phyloP scores from a whole-genome alignment of 352 stramenopile genomes.

The Phytophthora citricola region DNA sequence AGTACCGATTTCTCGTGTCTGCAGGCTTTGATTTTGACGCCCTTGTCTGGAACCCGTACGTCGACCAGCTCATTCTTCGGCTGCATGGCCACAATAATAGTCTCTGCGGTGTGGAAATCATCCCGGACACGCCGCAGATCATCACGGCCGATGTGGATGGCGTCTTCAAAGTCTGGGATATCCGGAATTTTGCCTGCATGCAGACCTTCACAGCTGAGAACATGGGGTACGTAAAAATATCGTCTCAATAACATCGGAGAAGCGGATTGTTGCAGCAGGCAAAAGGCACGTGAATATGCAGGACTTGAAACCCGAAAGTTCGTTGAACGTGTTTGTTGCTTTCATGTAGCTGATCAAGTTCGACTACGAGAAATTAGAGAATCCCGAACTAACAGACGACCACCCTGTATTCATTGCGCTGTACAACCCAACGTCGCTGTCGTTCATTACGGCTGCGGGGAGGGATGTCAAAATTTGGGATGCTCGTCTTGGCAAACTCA shows the following conservation, averaged over 20 bases:
- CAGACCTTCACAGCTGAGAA: constrained; percentile 87
- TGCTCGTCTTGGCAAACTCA: constrained; percentile 77
- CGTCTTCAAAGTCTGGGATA: constrained; percentile 91
- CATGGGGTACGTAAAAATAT: constrained; percentile 77
- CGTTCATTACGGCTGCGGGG: constrained; percentile 81
- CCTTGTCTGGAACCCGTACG: constrained; percentile 92
- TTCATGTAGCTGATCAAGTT: constrained; percentile 68
- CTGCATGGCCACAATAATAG: constrained; percentile 89
- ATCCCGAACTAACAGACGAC: constrained; percentile 88
- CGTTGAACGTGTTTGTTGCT: constrained; percentile 1
- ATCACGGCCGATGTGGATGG: constrained; percentile 87
- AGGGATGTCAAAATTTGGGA: constrained; percentile 92
- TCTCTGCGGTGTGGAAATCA: constrained; percentile 87
- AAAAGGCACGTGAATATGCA: constrained; percentile 55
- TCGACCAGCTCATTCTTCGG: constrained; percentile 87
- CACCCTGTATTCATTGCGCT: constrained; percentile 77
- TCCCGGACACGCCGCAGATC: constrained; percentile 86
- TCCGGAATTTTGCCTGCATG: constrained; percentile 91
- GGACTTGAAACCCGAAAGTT: not conserved
- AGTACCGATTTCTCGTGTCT: constrained; percentile 89
- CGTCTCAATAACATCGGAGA: constrained; percentile 68
- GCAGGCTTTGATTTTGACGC: constrained; percentile 91
- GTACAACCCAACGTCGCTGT: constrained; percentile 90
- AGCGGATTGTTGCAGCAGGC: constrained; percentile 78
- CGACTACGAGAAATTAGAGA: constrained; percentile 89